Percentiles rank a stretch among this genome's conserved stretches.
Conservation (phyloP, 176 grass and related monocot species). For the Oryza glumipatula region DNA sequence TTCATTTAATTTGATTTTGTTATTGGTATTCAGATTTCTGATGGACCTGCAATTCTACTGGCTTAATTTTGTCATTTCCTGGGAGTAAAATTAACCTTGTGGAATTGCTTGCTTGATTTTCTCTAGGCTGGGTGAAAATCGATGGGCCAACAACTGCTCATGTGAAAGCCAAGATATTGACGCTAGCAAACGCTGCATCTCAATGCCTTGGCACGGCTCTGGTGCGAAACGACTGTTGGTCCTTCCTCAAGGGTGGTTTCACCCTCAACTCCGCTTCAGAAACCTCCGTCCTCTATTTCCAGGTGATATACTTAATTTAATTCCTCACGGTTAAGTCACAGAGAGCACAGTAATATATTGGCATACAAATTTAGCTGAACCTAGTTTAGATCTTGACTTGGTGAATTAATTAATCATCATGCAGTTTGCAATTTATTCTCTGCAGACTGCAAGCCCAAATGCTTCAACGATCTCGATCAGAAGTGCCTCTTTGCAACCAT, state of each 20-base stretch:
- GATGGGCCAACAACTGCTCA: constrained; percentile 52
- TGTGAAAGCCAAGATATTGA: constrained; percentile 68
- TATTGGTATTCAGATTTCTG: too few species aligned
- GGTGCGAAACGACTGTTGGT: constrained; percentile 78
- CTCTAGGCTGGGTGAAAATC: constrained; percentile 83
- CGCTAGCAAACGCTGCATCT: constrained; percentile 45
- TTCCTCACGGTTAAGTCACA: background rate
- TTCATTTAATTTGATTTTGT: too few species aligned
- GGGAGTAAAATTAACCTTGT: background rate
- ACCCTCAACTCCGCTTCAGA: constrained; percentile 52
- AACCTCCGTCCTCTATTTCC: constrained; percentile 76
- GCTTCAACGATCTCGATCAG: constrained; percentile 63
- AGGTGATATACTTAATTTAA: constrained; percentile 44
- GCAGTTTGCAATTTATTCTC: background rate
- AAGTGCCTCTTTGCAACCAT: constrained; percentile 70
- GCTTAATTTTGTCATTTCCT: background rate
- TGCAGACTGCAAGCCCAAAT: constrained; percentile 50
- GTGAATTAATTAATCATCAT: background rate
- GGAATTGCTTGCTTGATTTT: background rate
- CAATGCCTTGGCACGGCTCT: constrained; percentile 67
- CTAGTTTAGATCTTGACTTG: background rate
- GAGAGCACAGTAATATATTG: background rate
- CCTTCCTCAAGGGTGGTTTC: constrained; percentile 89
- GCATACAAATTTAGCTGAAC: background rate
- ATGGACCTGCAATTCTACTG: too few species aligned